Base-by-base conservation (phyloP, 106 monocot genomes). In the Phalaenopsis equestris region DNA sequence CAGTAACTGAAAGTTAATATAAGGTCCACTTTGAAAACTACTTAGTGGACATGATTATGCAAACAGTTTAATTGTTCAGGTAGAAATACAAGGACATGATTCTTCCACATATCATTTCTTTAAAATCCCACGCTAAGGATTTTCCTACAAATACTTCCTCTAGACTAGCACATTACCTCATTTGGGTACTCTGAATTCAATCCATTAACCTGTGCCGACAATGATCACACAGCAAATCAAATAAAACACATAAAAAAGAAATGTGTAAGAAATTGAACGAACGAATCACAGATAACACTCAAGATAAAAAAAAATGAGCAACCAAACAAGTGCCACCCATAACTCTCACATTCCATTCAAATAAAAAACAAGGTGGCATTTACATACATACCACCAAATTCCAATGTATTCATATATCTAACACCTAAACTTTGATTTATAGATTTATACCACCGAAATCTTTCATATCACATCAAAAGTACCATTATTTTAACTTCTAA, bases 111-210 rank as follows among this genome's bases (percentile, higher is more conserved):
- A 61, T 61, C n/a, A 61, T 21, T 21, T 21, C n/a, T 4, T 61
- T 61, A 61, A n/a, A 21, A 61, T n/a, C 61, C 61, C 18, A n/a
- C 21, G 14, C 19, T 61, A 6, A n/a, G n/a, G 5, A 61, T n/a
- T 61, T 52, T 61, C 61, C 61, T 61, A n/a, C 61, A 61, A 61
- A 19, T 21, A 61, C 21, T 61, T 61, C 61, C 61, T 61, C 61
- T n/a, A 21, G 5, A 61, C 18, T 61, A 52, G n/a, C 4, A 21
- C 61, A 61, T n/a, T 21, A 21, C 21, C 18, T 61, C 61, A 21
- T 18, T 61, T 61, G 61, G 19, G 17, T 56, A 17, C 56, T 56
- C 56, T 17, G 56, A 15, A 8, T 11, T 17, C 2, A 11, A 56
- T 56, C 56, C 56, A 56, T 5, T 58, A 19, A 58, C 18, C 3